phyloP scores from a whole-genome alignment of 2,329 filamentous ascomycete species.

The Orbilia oligospora region DNA sequence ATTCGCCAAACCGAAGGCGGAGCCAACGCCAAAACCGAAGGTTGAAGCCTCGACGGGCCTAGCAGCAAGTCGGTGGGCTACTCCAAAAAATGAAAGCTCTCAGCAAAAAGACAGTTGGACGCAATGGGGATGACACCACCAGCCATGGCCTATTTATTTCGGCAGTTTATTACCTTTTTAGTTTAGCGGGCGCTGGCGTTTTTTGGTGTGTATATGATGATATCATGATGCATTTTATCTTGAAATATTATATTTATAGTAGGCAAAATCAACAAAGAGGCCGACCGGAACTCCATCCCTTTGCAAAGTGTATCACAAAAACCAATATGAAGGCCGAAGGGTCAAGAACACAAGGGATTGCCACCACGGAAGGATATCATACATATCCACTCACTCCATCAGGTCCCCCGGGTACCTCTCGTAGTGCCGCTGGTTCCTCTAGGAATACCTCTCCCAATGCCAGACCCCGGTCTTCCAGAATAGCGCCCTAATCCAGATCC shows the following conservation, averaged over 20 bases:
- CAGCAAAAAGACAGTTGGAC: constrained; percentile 35
- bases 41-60: constrained; percentile 12
- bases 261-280: constrained; percentile 19
- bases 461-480: constrained; percentile 50
- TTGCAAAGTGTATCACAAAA: constrained; percentile 34
- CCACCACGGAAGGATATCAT: constrained; percentile 31
- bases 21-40: constrained; percentile 14
- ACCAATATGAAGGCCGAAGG: constrained; percentile 5
- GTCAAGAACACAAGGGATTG: not conserved
- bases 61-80: constrained; percentile 44
- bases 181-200: constrained; percentile 40
- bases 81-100: constrained; percentile 39
- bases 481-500: constrained; percentile 57
- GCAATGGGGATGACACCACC: constrained; percentile 31
- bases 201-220: constrained; percentile 18
- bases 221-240: constrained; percentile 12
- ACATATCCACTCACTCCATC: not conserved
- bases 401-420: constrained; percentile 38
- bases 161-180: constrained; percentile 1
- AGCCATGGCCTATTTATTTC: not conserved
- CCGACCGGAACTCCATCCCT: constrained; percentile 45
- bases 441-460: constrained; percentile 66
- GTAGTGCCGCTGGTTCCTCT: constrained; percentile 67
- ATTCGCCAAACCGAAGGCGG: not conserved
- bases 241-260: constrained; percentile 11